These are phyloP conservation scores for Phialophora macrospora DNA, from an alignment of 2,329 filamentous ascomycete genomes.

Conservation along the genomic window DNA sequence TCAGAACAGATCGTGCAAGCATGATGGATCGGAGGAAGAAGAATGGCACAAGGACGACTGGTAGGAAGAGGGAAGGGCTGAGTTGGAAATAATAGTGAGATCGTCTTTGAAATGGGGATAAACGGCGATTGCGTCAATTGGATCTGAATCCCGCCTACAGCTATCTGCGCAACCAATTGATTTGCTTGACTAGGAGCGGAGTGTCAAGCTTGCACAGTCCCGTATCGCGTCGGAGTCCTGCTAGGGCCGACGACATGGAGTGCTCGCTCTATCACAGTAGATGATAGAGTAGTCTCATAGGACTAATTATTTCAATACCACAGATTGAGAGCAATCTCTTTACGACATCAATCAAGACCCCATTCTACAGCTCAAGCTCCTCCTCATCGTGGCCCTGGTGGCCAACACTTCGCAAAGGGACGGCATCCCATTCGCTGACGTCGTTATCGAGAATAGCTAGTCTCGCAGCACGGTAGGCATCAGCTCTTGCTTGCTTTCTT, in stretches of 20 bases:
- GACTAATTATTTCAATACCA: neutral
- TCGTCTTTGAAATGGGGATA: constrained; percentile 1
- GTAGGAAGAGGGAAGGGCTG: constrained; percentile 4
- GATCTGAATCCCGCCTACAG: constrained; percentile 3
- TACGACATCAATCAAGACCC: neutral
- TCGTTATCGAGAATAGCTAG: constrained; percentile 31
- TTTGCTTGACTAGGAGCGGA: neutral
- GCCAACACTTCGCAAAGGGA: constrained; percentile 34
- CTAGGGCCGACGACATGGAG: neutral
- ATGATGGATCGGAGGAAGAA: constrained; percentile 53
- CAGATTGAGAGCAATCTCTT: neutral
- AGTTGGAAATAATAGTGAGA: constrained; percentile 7
- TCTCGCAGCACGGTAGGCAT: constrained; percentile 35
- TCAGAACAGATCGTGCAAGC: constrained; percentile 70
- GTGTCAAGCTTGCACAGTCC: constrained; percentile 1
- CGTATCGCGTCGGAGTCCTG: neutral
- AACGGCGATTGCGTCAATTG: constrained; percentile 29
- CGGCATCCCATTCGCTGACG: constrained; percentile 29
- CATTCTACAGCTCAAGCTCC: constrained; percentile 30
- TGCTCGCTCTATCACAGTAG: neutral
- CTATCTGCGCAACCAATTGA: constrained; percentile 8
- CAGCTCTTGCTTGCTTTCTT: constrained; percentile 23
- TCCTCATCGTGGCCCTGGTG: constrained; percentile 28
- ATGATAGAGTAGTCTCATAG: neutral
- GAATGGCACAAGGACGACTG: neutral